A percentile compares a stretch with the other conserved stretches of the same genome.
phyloP scores from a whole-genome alignment of 1,284 basidiomycete species.

The Tylopilus orsonianus region DNA sequence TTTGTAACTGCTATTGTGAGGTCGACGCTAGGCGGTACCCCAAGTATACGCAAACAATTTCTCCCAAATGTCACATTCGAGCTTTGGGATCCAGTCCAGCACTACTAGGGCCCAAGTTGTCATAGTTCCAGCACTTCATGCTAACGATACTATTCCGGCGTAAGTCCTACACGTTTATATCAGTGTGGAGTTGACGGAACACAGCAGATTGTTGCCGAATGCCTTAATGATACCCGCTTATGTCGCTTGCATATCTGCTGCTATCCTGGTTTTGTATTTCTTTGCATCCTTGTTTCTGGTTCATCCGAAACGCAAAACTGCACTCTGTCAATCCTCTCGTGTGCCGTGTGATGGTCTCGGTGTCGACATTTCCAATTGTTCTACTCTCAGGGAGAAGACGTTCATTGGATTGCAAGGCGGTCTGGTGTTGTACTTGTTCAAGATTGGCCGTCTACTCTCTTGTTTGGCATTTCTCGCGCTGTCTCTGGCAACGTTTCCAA shows the following conservation, averaged over 20 bases:
- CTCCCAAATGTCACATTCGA: neutral
- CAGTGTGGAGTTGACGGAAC: neutral
- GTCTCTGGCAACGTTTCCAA: neutral
- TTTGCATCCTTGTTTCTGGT: neutral
- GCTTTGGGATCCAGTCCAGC: neutral
- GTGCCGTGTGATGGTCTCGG: neutral
- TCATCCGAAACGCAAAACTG: neutral
- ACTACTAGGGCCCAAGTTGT: no score
- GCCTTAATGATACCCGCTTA: neutral
- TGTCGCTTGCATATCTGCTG: neutral
- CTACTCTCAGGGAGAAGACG: neutral
- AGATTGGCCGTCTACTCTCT: neutral
- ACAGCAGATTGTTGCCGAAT: neutral
- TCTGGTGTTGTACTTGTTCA: neutral
- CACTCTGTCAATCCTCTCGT: neutral
- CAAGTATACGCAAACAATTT: no score
- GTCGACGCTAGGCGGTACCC: neutral
- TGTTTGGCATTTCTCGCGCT: constrained; percentile 1
- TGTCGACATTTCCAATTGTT: neutral
- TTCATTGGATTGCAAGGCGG: neutral
- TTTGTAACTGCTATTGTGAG: neutral
- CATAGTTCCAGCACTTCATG: neutral
- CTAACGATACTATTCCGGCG: neutral
- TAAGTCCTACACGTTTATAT: neutral
- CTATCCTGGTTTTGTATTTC: neutral